phyloP scores from a whole-genome alignment of 345 rosid species.

The Ceriops zippeliana region DNA sequence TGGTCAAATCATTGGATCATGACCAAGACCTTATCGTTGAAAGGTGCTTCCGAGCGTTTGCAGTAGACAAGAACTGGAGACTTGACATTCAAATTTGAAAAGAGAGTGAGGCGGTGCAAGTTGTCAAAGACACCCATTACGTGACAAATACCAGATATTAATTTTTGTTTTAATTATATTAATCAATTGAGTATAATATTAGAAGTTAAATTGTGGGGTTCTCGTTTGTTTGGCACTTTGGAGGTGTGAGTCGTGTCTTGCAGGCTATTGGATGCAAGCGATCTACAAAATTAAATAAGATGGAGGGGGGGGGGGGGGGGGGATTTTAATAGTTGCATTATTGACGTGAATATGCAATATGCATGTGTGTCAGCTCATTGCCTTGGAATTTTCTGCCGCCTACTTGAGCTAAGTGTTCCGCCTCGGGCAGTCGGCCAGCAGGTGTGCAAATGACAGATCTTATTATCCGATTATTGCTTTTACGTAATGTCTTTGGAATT shows the following conservation, averaged over 20 bases:
- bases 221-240: slow-evolving; percentile 21
- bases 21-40: background rate
- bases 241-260: slow-evolving; percentile 38
- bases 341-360: slow-evolving; percentile 12
- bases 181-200: background rate
- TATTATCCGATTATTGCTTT: background rate
- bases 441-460: background rate
- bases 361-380: slow-evolving; percentile 18
- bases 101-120: background rate
- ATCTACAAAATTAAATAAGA: slow-evolving; percentile 6
- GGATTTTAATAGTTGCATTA: slow-evolving; percentile 12
- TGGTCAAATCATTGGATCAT: no score
- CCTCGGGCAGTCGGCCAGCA: background rate
- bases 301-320: background rate
- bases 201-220: background rate
- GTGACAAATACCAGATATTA: slow-evolving; percentile 27
- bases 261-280: slow-evolving; percentile 30
- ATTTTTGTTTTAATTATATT: slow-evolving; percentile 4
- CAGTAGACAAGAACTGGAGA: background rate
- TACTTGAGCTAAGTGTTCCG: background rate
- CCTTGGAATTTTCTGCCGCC: slow-evolving; percentile 24
- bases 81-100: background rate
- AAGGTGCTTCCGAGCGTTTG: slow-evolving; percentile 13
- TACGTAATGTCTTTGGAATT: background rate
- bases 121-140: slow-evolving; percentile 28